These are phyloP conservation scores for Trifolium repens DNA, from an alignment of 306 rosid species.

Conservation along the genomic window DNA sequence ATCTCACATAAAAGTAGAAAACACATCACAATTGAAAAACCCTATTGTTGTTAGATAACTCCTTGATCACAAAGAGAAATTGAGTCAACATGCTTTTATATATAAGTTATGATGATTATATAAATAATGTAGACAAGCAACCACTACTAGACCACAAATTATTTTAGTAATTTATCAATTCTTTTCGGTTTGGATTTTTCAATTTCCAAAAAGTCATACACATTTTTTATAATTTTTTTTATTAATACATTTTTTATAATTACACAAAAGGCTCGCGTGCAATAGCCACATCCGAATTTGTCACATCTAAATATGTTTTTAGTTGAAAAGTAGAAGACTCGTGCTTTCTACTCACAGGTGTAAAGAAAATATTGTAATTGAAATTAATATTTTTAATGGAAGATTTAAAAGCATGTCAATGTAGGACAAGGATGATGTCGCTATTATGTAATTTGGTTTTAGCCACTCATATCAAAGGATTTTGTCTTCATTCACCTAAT, in stretches of 20 bases:
- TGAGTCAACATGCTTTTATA: constrained; percentile 43
- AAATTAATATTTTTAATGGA: constrained; percentile 36
- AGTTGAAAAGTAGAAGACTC: constrained; percentile 47
- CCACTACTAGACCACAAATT: constrained; percentile 45
- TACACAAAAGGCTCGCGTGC: constrained; percentile 53
- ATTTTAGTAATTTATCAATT: constrained; percentile 40
- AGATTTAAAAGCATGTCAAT: constrained; percentile 40
- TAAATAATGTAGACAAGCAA: constrained; percentile 47
- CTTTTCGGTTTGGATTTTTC: constrained; percentile 48
- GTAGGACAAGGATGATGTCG: constrained; percentile 39
- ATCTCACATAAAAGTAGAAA: constrained; percentile 43
- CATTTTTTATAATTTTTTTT: constrained; percentile 7
- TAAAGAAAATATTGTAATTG: constrained; percentile 37
- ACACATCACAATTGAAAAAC: constrained; percentile 39
- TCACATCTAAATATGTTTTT: constrained; percentile 39
- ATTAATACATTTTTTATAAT: constrained; percentile 7
- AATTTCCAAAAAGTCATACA: constrained; percentile 33
- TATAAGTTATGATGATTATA: constrained; percentile 33
- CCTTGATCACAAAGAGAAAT: constrained; percentile 42
- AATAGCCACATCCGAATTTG: constrained; percentile 44
- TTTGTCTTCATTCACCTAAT: constrained; percentile 42
- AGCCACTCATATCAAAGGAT: constrained; percentile 41
- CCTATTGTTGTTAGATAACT: constrained; percentile 35
- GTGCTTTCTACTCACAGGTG: constrained; percentile 48
- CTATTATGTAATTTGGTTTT: constrained; percentile 34